Percentiles rank a stretch among this genome's conserved stretches.
Conservation (phyloP, 371 early-diverging fungal genomes). For the Mortierella sp. region DNA sequence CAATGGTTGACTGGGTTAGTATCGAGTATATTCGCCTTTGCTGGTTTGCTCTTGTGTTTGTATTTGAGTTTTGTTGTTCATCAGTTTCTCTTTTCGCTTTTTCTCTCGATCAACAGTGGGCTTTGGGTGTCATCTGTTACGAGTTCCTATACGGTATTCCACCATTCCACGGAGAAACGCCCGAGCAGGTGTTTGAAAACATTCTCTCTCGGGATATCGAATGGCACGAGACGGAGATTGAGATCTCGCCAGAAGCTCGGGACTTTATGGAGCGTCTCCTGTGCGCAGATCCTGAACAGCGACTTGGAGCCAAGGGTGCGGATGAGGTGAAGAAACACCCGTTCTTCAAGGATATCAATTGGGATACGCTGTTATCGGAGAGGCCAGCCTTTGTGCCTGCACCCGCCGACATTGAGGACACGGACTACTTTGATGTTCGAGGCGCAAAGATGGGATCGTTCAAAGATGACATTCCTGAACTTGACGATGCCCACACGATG, state of each 20-base stretch:
- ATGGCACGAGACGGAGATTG: conserved; percentile 74
- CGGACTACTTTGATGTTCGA: conserved; percentile 93
- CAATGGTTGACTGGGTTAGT: conserved; percentile 91
- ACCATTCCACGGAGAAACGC: conserved; percentile 88
- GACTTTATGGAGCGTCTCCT: conserved; percentile 90
- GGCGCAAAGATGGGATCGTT: conserved; percentile 72
- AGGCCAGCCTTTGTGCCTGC: conserved; percentile 90
- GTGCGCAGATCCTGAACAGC: conserved; percentile 75
- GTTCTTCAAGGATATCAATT: conserved; percentile 72
- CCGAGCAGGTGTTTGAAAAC: conserved; percentile 88
- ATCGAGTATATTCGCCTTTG: no score
- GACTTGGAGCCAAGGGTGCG: conserved; percentile 78
- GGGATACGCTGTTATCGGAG: conserved; percentile 74
- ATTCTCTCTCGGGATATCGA: conserved; percentile 80
- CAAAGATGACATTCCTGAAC: conserved; percentile 50
- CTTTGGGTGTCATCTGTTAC: conserved; percentile 88
- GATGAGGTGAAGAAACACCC: conserved; percentile 74
- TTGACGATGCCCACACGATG: conserved; percentile 36
- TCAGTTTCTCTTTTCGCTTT: not conserved
- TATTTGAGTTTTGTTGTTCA: not conserved
- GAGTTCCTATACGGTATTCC: conserved; percentile 91
- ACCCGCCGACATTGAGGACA: conserved; percentile 81
- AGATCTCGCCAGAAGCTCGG: conserved; percentile 83
- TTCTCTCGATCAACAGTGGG: conserved; percentile 73
- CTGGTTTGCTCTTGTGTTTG: no score